Evolutionary conservation across 805 yeast species (phyloP), one percentile per base, ranked within the genome.

Genomic region (Metschnikowia peoriensis): DNA sequence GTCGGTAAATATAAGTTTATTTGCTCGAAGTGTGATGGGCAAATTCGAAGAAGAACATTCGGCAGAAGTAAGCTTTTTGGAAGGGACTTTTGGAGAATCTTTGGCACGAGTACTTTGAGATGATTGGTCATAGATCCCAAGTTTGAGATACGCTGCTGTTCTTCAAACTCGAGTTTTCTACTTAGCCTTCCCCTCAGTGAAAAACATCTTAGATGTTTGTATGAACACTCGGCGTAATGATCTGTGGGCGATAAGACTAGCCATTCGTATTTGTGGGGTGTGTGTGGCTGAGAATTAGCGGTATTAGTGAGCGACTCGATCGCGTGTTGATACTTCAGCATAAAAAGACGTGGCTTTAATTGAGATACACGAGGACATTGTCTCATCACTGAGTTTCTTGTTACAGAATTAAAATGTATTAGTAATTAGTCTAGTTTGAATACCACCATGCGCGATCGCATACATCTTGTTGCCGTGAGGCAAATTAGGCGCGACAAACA

Each of bases 51-150:
- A 7, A 74, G 64, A 1, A 87, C 70, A 27, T 79, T 70, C 1
- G 72, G 66, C 35, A 83, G 76, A 9, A 86, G 53, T 9, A 72
- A 60, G 4, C 66, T 66, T 17, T 72, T 64, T 7, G 84, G 80
- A 1, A 85, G 65, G 7, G 81, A 66, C 27, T 65, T 63, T 16
- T 71, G 69, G 7, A 86, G 65, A 28, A 86, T 61, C 45, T 72
- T 64, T 0, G 91, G 91, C 1, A 85, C 73, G 12, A 76, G 65
- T 3, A 58, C 45, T 50, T 73, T 71, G 44, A 87, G 68, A 56
- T 74, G 70, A 39, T 81, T 79, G 6, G 81, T 72, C 65, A 78
- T 78, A 5, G 75, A 54, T 7, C 88, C 89, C 28, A 85, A 63
- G 60, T 85, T 85, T 10, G 82, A 76, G 59, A 71, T 72, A 42